Conservation (phyloP, 2,329 filamentous ascomycete species). For the Chrysoporthe cubensis region DNA sequence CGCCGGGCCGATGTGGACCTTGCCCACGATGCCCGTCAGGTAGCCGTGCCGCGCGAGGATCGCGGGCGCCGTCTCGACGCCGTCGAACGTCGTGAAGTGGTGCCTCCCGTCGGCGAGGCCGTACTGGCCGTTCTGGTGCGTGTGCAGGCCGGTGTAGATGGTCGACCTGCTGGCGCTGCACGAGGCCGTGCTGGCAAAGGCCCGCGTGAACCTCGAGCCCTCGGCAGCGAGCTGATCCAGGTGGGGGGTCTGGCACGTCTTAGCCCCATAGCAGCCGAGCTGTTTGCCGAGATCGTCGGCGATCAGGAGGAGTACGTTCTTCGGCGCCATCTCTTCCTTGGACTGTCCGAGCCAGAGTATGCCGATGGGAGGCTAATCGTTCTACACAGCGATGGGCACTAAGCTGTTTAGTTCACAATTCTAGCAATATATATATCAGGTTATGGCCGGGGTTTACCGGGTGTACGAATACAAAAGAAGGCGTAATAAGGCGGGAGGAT, state of each 20-base stretch:
- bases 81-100: conserved; percentile 47
- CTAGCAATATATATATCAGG: no score
- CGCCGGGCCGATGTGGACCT: conserved; percentile 49
- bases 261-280: conserved; percentile 9
- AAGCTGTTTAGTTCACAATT: no score
- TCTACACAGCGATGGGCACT: no score
- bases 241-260: conserved; percentile 43
- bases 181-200: conserved; percentile 49
- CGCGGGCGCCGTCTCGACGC: conserved; percentile 45
- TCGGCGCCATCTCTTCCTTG: not conserved
- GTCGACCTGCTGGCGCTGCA: conserved; percentile 49
- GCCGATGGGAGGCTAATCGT: no score
- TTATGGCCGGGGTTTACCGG: no score
- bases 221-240: conserved; percentile 43
- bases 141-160: conserved; percentile 52
- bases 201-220: conserved; percentile 42
- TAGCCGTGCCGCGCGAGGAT: conserved; percentile 45
- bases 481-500: not conserved
- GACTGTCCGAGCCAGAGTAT: no score
- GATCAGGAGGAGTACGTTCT: conserved; percentile 15
- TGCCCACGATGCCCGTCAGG: conserved; percentile 49
- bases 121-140: conserved; percentile 50
- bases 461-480: not conserved
- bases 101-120: conserved; percentile 42
- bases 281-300: conserved; percentile 18